Evolutionary conservation across 345 rosid species (phyloP).

Genomic region (Murraya koenigii): DNA sequence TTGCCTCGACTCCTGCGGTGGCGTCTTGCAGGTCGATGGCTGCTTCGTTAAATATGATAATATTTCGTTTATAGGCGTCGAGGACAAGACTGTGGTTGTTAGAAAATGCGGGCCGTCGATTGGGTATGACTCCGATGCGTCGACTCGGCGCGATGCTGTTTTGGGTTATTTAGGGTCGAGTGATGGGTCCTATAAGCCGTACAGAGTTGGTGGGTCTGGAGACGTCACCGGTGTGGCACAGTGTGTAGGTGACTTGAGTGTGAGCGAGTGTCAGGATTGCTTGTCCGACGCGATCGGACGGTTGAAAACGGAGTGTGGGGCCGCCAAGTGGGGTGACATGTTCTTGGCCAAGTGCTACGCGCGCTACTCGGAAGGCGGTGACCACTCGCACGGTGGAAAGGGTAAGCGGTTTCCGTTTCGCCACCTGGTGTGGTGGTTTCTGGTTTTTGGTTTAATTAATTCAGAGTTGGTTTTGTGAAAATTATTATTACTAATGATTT

Average conservation of each 20-base stretch:
- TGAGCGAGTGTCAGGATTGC: conserved; percentile 78
- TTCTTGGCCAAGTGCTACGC: conserved; percentile 89
- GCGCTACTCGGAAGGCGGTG: conserved; percentile 55
- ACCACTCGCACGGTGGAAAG: conserved; percentile 39
- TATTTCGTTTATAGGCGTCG: conserved; percentile 56
- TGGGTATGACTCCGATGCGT: conserved; percentile 41
- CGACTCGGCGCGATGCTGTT: conserved; percentile 53
- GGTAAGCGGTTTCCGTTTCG: conserved; percentile 34
- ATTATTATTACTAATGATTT: not conserved
- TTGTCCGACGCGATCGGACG: conserved; percentile 67
- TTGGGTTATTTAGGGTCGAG: conserved; percentile 46
- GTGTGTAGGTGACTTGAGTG: conserved; percentile 77
- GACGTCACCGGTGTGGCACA: conserved; percentile 57
- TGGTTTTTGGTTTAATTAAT: conserved; percentile 14
- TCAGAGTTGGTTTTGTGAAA: not conserved
- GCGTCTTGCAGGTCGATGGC: conserved; percentile 65
- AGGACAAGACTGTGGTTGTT: conserved; percentile 66
- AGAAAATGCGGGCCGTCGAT: conserved; percentile 64
- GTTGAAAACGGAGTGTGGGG: conserved; percentile 57
- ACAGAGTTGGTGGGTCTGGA: conserved; percentile 57
- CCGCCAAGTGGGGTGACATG: conserved; percentile 68
- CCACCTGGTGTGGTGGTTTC: conserved; percentile 34
- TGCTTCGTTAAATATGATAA: conserved; percentile 79
- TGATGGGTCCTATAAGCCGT: conserved; percentile 42
- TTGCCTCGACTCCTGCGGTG: conserved; percentile 60